Conservation (phyloP, 768 basidiomycete species). For the Suillus lakei region DNA sequence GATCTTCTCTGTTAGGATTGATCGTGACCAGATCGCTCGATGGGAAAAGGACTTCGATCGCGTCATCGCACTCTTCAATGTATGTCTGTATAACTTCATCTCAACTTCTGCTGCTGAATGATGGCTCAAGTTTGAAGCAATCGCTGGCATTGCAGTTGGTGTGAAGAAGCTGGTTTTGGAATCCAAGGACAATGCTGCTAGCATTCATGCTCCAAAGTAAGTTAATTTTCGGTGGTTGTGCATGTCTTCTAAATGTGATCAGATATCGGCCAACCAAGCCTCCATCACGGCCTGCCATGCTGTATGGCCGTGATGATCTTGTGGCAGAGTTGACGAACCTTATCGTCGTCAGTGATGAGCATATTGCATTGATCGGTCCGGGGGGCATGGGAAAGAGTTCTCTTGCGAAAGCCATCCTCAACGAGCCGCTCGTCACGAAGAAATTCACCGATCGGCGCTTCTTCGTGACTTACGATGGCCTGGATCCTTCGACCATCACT, state of each 20-base stretch:
- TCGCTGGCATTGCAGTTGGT: background rate
- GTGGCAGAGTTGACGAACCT: background rate
- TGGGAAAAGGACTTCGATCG: background rate
- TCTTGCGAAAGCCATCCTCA: background rate
- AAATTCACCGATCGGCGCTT: conserved; percentile 3
- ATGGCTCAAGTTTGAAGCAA: background rate
- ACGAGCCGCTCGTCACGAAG: background rate
- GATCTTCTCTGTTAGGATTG: background rate
- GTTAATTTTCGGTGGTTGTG: background rate
- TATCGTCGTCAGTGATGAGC: background rate
- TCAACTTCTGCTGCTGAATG: background rate
- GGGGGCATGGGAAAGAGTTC: conserved; percentile 8
- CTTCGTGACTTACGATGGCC: conserved; percentile 2
- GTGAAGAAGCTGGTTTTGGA: background rate
- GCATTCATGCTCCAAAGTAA: background rate
- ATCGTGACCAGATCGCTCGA: background rate
- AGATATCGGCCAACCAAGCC: background rate
- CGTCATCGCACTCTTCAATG: background rate
- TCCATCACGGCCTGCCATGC: background rate
- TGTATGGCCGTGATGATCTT: background rate
- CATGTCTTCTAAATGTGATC: background rate
- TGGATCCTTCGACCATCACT: background rate
- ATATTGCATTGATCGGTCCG: background rate
- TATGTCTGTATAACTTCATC: background rate
- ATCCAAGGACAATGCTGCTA: background rate